A percentile compares a stretch with the other conserved stretches of the same genome.
Evolutionary conservation across 352 stramenopile genomes (phyloP).

Genomic region (Pythium aquatile): DNA sequence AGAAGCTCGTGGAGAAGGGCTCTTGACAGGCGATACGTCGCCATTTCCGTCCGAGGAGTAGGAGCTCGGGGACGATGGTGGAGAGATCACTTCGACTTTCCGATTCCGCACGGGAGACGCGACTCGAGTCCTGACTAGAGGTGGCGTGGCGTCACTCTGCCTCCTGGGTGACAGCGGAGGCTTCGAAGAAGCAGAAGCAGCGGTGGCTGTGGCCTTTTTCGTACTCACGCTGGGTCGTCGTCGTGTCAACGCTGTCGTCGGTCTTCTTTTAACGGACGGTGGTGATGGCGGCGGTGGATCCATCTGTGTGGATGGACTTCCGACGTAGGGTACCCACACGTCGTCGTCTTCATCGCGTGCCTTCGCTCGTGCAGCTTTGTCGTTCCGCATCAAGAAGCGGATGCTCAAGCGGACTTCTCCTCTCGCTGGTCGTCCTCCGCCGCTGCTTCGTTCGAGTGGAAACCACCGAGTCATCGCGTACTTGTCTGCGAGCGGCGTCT

Average conservation of each 20-base stretch:
- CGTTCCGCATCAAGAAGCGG: slow-evolving; percentile 36
- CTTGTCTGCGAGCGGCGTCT: slow-evolving; percentile 43
- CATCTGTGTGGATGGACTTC: background rate
- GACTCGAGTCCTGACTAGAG: slow-evolving; percentile 1
- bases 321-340: slow-evolving; percentile 36
- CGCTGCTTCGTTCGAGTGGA: slow-evolving; percentile 38
- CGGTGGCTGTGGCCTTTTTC: background rate
- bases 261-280: background rate
- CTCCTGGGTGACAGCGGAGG: slow-evolving; percentile 20
- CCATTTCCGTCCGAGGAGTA: slow-evolving; percentile 32
- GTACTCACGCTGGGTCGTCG: background rate
- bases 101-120: slow-evolving; percentile 28
- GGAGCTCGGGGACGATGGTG: slow-evolving; percentile 55
- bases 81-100: slow-evolving; percentile 46
- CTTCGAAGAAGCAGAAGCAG: background rate
- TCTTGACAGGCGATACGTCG: slow-evolving; percentile 10
- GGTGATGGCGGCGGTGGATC: background rate
- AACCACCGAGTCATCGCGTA: slow-evolving; percentile 63
- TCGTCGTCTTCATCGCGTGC: background rate
- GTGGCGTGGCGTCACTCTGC: background rate
- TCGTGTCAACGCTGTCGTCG: background rate
- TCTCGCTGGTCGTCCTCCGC: slow-evolving; percentile 30
- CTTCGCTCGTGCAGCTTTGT: background rate
- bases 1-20: background rate
- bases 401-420: slow-evolving; percentile 47